Percentiles rank a stretch among this genome's conserved stretches.
phyloP scores from a whole-genome alignment of 495 filamentous ascomycete species.

The Filosporella fistucella region DNA sequence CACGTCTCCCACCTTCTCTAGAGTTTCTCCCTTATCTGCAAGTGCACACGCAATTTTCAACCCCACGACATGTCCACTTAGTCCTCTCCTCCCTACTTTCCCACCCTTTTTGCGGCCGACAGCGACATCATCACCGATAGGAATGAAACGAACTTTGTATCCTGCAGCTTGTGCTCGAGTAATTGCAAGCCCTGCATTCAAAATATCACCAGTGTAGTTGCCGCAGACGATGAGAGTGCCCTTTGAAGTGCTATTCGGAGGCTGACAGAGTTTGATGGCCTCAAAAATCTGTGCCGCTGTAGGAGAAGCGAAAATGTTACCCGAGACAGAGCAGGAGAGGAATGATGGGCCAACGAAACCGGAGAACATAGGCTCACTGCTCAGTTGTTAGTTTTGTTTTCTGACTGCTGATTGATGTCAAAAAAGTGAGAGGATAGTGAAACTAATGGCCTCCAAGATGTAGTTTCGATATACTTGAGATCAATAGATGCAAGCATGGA shows the following conservation, averaged over 20 bases:
- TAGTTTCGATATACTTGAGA: too few species aligned
- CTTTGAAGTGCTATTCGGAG: conserved; percentile 49
- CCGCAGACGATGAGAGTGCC: conserved; percentile 59
- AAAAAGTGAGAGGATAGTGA: too few species aligned
- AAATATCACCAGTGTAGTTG: conserved; percentile 62
- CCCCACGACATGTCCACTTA: conserved; percentile 70
- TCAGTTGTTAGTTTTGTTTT: too few species aligned
- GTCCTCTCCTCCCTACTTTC: conserved; percentile 51
- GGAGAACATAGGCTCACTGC: conserved; percentile 59
- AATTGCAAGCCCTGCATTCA: conserved; percentile 58
- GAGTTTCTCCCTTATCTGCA: too few species aligned
- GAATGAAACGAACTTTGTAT: conserved; percentile 44
- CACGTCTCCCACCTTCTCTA: too few species aligned
- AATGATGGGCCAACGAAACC: conserved; percentile 59
- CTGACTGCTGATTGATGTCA: too few species aligned
- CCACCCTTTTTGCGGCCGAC: conserved; percentile 48
- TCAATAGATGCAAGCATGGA: too few species aligned
- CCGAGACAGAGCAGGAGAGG: conserved; percentile 52
- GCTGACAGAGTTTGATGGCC: conserved; percentile 48
- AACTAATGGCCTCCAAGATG: too few species aligned
- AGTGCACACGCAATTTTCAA: conserved; percentile 83
- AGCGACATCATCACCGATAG: conserved; percentile 54
- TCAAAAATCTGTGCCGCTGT: conserved; percentile 58
- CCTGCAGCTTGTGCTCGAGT: conserved; percentile 53
- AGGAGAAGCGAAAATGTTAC: conserved; percentile 59